phyloP scores from a whole-genome alignment of 768 basidiomycete genomes.

The Pulveroboletus frians region DNA sequence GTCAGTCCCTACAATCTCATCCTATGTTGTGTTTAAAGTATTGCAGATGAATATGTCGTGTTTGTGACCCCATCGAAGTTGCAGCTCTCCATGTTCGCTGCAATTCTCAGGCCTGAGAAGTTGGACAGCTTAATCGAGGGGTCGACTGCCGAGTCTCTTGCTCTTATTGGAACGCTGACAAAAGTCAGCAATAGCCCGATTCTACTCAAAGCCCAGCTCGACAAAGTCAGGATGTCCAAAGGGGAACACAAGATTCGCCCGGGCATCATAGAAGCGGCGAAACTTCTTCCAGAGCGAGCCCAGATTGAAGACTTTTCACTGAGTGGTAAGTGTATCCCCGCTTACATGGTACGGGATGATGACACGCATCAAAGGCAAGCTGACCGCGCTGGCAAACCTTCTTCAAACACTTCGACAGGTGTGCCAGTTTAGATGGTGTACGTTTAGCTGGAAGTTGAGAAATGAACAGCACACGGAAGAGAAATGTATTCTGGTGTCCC shows the following conservation, averaged over 20 bases:
- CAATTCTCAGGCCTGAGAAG: slow-evolving; percentile 67
- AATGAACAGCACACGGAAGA: slow-evolving; percentile 65
- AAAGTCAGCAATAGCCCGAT: slow-evolving; percentile 94
- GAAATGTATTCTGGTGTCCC: slow-evolving; percentile 95
- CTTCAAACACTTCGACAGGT: slow-evolving; percentile 60
- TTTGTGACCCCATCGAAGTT: slow-evolving; percentile 85
- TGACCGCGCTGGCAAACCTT: slow-evolving; percentile 60
- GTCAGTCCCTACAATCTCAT: slow-evolving; percentile 40
- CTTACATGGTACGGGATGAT: neutral
- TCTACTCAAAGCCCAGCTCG: slow-evolving; percentile 72
- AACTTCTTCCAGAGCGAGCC: slow-evolving; percentile 54
- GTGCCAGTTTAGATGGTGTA: neutral
- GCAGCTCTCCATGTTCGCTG: slow-evolving; percentile 74
- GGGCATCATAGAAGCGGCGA: slow-evolving; percentile 55
- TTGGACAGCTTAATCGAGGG: slow-evolving; percentile 65
- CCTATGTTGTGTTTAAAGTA: neutral
- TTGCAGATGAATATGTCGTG: slow-evolving; percentile 93
- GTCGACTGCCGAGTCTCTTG: slow-evolving; percentile 71
- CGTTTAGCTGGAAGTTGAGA: slow-evolving; percentile 1
- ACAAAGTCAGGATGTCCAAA: slow-evolving; percentile 48
- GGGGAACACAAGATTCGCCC: slow-evolving; percentile 40
- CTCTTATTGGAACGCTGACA: slow-evolving; percentile 71
- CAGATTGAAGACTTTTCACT: slow-evolving; percentile 67
- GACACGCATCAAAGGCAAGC: slow-evolving; percentile 53
- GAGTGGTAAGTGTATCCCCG: slow-evolving; percentile 55